Evolutionary conservation across 1,284 basidiomycete genomes (phyloP).

Genomic region (Papiliotrema nemorosa): DNA sequence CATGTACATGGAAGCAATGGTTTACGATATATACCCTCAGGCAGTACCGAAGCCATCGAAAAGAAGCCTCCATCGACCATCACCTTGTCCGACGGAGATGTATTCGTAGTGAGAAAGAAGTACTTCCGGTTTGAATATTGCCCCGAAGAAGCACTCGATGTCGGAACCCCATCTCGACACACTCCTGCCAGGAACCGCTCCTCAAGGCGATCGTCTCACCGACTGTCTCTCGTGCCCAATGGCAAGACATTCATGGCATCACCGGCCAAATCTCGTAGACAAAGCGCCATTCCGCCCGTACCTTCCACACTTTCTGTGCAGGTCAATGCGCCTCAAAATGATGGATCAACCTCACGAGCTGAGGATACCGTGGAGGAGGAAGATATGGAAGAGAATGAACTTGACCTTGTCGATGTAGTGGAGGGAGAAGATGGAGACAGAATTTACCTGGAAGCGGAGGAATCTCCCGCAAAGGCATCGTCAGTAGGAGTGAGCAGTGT

Average conservation of each 20-base stretch:
- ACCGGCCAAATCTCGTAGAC: too few relatives aligned
- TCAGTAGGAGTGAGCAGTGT: too few relatives aligned
- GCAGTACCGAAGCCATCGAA: slow-evolving; percentile 6
- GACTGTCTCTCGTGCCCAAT: slow-evolving; percentile 39
- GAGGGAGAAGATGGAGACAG: slow-evolving; percentile 41
- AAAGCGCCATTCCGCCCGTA: slow-evolving; percentile 2
- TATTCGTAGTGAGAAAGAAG: slow-evolving; percentile 42
- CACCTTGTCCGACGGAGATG: slow-evolving; percentile 32
- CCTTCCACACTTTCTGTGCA: slow-evolving; percentile 27
- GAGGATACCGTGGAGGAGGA: slow-evolving; percentile 8
- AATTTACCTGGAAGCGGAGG: slow-evolving; percentile 30
- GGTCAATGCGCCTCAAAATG: slow-evolving; percentile 15
- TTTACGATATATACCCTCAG: slow-evolving; percentile 17
- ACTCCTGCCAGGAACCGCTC: background rate
- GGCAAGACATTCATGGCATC: slow-evolving; percentile 28
- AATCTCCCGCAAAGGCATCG: background rate
- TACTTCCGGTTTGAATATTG: slow-evolving; percentile 45
- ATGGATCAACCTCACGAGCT: background rate
- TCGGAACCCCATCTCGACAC: background rate
- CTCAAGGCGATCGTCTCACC: slow-evolving; percentile 27
- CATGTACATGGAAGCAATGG: slow-evolving; percentile 39
- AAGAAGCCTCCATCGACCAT: slow-evolving; percentile 25
- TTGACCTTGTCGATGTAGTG: slow-evolving; percentile 22
- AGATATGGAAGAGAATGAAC: slow-evolving; percentile 12
- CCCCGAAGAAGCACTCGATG: background rate